A percentile compares a stretch with the other conserved stretches of the same genome.
phyloP scores from a whole-genome alignment of 805 yeast genomes.

The Yamadazyma insecticola region DNA sequence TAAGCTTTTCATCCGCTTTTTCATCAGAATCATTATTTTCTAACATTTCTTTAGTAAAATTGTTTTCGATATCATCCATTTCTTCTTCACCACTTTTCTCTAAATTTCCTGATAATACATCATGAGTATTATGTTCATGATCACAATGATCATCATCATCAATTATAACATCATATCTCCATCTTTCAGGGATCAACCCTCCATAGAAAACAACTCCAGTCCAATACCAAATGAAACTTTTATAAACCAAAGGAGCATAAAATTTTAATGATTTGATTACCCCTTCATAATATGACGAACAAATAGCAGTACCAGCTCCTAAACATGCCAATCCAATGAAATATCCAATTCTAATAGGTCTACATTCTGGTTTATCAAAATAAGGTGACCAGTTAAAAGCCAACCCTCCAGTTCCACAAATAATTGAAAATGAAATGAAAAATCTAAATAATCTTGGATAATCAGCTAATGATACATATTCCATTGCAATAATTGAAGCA shows the following conservation, averaged over 20 bases:
- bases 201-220: constrained; percentile 87
- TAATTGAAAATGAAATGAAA: constrained; percentile 57
- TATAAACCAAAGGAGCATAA: constrained; percentile 62
- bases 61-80: constrained; percentile 22
- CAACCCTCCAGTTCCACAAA: constrained; percentile 70
- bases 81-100: constrained; percentile 38
- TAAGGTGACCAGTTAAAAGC: constrained; percentile 86
- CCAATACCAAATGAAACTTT: constrained; percentile 70
- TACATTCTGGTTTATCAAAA: constrained; percentile 83
- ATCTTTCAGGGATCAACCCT: constrained; percentile 82
- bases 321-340: constrained; percentile 73
- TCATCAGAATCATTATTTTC: constrained; percentile 6
- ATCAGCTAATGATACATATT: constrained; percentile 70
- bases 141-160: constrained; percentile 34
- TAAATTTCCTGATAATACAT: constrained; percentile 28
- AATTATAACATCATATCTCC: constrained; percentile 64
- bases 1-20: constrained; percentile 16
- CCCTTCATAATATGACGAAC: constrained; percentile 54
- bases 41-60: constrained; percentile 8
- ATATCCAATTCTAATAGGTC: constrained; percentile 74
- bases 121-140: constrained; percentile 22
- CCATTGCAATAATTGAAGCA: constrained; percentile 82
- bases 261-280: constrained; percentile 45
- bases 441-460: constrained; percentile 44
- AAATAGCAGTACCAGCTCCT: constrained; percentile 65